Conservation (phyloP, 441 rosid genomes). For the Kokia cookei region DNA sequence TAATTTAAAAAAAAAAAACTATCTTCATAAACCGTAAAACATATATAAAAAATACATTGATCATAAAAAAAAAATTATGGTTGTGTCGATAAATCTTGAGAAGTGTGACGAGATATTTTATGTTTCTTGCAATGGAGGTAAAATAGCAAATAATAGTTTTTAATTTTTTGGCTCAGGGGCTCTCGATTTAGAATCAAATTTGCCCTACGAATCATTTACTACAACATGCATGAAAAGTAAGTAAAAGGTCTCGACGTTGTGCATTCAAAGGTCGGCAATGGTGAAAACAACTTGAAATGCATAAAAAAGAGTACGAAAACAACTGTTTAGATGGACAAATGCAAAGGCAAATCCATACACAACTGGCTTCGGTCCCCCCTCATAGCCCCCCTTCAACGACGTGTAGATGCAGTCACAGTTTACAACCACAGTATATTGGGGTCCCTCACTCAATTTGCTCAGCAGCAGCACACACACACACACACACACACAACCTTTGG, state of each 20-base stretch:
- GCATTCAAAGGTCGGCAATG: neutral
- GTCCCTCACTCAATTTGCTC: neutral
- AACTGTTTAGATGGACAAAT: neutral
- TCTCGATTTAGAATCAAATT: neutral
- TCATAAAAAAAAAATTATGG: no score
- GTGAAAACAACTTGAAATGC: neutral
- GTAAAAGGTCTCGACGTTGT: neutral
- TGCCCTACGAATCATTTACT: neutral
- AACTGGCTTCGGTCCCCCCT: neutral
- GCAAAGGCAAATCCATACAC: neutral
- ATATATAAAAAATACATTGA: no score
- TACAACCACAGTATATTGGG: neutral
- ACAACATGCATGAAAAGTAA: neutral
- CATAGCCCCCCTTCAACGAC: neutral
- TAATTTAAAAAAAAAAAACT: no score
- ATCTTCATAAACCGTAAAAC: no score
- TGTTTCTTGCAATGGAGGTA: no score
- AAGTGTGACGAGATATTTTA: no score
- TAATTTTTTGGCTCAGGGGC: no score
- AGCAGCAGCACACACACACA: neutral
- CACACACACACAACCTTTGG: neutral
- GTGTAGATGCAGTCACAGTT: neutral
- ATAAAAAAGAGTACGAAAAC: neutral
- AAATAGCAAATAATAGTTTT: no score
- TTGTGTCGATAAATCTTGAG: no score